Evolutionary conservation across 2,329 filamentous ascomycete genomes (phyloP), one percentile per base, ranked within the genome.

Genomic region (Polychaeton citri): DNA sequence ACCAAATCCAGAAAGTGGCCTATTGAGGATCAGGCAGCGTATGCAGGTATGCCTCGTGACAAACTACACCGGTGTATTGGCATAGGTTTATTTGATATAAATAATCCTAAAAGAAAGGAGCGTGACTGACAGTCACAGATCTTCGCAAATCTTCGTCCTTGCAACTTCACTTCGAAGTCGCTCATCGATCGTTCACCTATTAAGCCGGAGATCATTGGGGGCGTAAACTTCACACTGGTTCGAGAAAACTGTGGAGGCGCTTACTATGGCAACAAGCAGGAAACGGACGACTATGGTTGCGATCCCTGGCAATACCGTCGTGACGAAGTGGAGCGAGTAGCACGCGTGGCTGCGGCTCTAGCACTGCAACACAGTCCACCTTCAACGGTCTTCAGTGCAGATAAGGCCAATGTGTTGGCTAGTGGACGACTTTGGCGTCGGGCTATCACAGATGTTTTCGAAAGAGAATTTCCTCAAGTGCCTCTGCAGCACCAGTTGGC

Each of bases 361-460:
- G 65, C 68, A 0, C 53, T 41, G 46, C 49, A 46, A 40, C 48
- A 53, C 6, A 55, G 55, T 32, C 46, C 50, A 6, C 59, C 63
- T 9, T 54, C 60, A 1, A 48, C 58, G 2, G 66, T 70, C 2
- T 66, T 60, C 57, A 66, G 61, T 38, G 60, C 59, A 1, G 68
- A 72, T 50, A 71, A 72, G 50, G 66, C 66, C 30, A 71, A 71
- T 40, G 67, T 71, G 7, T 59, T 72, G 6, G 68, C 68, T 1
- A 68, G 58, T 32, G 61, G 63, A 3, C 53, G 68, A 2, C 59
- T 71, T 3, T 71, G 68, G 68, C 50, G 68, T 3, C 51, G 58
- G 9, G 60, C 62, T 3, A 64, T 63, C 0, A 50, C 54, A 9
- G 53, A 64, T 4, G 44, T 61, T 2, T 64, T 66, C 30, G 52